Conservation (phyloP, 1,139 yeast genomes). For the Scheffersomyces lignicola region DNA sequence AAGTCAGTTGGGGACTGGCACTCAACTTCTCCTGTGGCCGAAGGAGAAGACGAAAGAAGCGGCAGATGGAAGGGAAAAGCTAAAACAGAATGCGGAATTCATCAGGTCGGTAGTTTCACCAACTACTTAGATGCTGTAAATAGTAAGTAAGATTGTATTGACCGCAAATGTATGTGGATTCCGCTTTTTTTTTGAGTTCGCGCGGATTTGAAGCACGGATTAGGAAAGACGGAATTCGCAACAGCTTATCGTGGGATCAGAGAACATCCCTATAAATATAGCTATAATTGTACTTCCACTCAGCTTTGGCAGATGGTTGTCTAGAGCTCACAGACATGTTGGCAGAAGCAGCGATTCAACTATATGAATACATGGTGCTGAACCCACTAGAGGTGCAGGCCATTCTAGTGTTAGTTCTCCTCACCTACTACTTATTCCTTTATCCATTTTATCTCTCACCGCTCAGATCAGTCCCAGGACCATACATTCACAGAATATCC, state of each 20-base stretch:
- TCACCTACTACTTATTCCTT: conserved; percentile 31
- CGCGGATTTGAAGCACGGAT: neutral
- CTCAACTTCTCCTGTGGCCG: conserved; percentile 84
- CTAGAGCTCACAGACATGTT: conserved; percentile 7
- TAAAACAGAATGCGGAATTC: conserved; percentile 96
- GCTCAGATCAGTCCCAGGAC: conserved; percentile 60
- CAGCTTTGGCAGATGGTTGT: too few relatives aligned
- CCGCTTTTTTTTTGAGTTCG: conserved; percentile 2
- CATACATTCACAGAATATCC: conserved; percentile 49
- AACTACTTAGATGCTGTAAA: conserved; percentile 39
- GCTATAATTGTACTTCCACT: too few relatives aligned
- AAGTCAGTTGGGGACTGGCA: conserved; percentile 96
- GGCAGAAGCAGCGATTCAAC: neutral
- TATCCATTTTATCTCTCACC: conserved; percentile 54
- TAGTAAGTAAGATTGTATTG: conserved; percentile 4
- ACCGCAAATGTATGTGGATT: neutral
- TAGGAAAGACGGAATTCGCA: conserved; percentile 2
- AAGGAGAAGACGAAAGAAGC: conserved; percentile 91
- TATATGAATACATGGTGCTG: neutral
- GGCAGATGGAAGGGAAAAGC: conserved; percentile 96
- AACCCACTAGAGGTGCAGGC: conserved; percentile 6
- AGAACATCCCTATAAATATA: neutral
- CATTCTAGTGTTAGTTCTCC: conserved; percentile 2
- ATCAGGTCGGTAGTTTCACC: conserved; percentile 72
- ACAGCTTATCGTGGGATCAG: neutral